Percentiles rank a stretch among this genome's conserved stretches.
phyloP scores from a whole-genome alignment of 441 rosid species.

The Brassica balearica region DNA sequence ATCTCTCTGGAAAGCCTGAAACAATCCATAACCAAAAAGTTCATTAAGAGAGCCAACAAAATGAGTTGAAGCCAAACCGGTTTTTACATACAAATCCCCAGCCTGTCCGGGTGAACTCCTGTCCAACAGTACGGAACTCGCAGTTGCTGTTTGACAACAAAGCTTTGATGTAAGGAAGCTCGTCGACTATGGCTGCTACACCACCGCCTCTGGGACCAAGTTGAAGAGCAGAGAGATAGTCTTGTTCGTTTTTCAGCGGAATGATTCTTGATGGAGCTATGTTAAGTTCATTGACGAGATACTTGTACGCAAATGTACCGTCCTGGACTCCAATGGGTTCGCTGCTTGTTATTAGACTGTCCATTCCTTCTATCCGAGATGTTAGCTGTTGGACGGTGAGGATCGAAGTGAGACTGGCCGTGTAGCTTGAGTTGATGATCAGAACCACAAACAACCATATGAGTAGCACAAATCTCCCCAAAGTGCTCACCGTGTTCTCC shows the following conservation, averaged over 20 bases:
- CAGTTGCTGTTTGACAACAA: constrained; percentile 74
- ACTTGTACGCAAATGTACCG: constrained; percentile 83
- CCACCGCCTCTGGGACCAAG: constrained; percentile 76
- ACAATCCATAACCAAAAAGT: constrained; percentile 9
- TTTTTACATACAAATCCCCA: constrained; percentile 92
- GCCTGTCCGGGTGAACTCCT: constrained; percentile 91
- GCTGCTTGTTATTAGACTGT: constrained; percentile 61
- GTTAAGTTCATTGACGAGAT: constrained; percentile 78
- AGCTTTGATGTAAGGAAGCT: constrained; percentile 85
- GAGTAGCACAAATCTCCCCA: constrained; percentile 86
- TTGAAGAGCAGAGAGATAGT: constrained; percentile 62
- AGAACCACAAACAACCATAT: constrained; percentile 92
- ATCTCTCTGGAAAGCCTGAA: constrained; percentile 92
- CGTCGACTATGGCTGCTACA: constrained; percentile 91
- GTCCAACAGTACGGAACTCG: constrained; percentile 76
- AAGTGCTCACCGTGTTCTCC: constrained; percentile 86
- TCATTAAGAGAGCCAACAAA: background rate
- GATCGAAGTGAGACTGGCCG: constrained; percentile 95
- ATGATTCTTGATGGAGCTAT: constrained; percentile 75
- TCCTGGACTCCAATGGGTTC: constrained; percentile 91
- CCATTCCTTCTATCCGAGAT: constrained; percentile 82
- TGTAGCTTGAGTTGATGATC: constrained; percentile 96
- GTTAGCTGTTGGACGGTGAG: constrained; percentile 89
- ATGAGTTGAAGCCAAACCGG: background rate
- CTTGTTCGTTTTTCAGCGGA: constrained; percentile 55